Base-by-base conservation (phyloP, 257 asterid species). In the Handroanthus guayacan region DNA sequence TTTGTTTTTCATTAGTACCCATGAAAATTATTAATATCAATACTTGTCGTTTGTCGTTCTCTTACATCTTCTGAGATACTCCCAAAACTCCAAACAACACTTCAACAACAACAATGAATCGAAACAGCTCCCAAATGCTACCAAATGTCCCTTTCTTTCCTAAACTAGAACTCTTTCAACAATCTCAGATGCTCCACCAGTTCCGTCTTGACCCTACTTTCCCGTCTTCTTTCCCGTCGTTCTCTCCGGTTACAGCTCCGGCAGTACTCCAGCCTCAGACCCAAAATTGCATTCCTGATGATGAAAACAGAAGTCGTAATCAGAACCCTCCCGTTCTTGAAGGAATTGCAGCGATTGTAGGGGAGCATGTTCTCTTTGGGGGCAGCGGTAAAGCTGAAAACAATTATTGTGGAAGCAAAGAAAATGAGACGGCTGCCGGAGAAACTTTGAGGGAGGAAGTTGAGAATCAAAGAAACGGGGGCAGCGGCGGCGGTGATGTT, bases 281-380 rank as follows among this genome's bases (percentile, higher is more conserved):
- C 78, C 83, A 6, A n/a, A 62, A 14, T 51, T 62, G 3, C 44
- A 3, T 62, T 9, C 48, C 72, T 7, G 74, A 20, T 6, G 61
- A 76, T 44, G 1, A 14, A 13, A 38, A 39, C 48, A n/a, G 39
- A 3, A 44, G 16, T 44, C 20, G 14, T 12, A 25, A 25, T 25
- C 31, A 25, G 31, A 25, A 25, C 31, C 88, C 81, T 13, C 75
- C 83, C 11, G 87, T 78, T 67, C 97, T 92, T 5, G 98, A 92
- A 79, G 98, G 98, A 5, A 89, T 92, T 3, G 98, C 88, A 14
- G 98, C 97, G 12, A 86, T 92, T 25, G 98, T 92, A 20, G 98
- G 97, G 1, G 95, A 87, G 54, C 90, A 72, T 47, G 83, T 92
- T 51, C 95, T 92, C 34, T 92, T 75, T 18, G 97, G 96, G 5